Evolutionary conservation across 2,329 filamentous ascomycete species (phyloP).

Genomic region (Pseudocercospora fijiensis): DNA sequence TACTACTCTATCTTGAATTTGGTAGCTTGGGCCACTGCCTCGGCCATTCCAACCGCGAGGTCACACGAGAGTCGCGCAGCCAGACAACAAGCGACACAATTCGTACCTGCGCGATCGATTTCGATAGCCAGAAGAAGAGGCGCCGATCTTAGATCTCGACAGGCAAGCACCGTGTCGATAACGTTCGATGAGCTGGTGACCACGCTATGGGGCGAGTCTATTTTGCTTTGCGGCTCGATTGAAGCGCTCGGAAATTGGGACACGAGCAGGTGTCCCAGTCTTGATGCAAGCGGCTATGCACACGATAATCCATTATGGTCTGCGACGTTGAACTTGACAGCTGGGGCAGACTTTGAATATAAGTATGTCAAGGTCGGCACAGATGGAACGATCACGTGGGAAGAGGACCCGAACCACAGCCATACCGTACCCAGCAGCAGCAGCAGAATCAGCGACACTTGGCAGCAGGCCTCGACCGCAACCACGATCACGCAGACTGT

Average conservation of each 20-base stretch:
- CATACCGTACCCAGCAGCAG: slow-evolving; percentile 45
- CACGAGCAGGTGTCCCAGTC: slow-evolving; percentile 51
- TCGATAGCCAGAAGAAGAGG: slow-evolving; percentile 7
- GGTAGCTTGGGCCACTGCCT: slow-evolving; percentile 19
- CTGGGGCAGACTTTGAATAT: slow-evolving; percentile 53
- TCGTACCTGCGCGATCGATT: slow-evolving; percentile 12
- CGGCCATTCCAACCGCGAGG: slow-evolving; percentile 17
- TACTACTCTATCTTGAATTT: slow-evolving; percentile 19
- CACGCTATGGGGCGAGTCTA: slow-evolving; percentile 61
- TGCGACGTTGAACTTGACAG: slow-evolving; percentile 54
- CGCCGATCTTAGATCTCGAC: slow-evolving; percentile 5
- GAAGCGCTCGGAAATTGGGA: slow-evolving; percentile 63
- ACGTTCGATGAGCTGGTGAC: slow-evolving; percentile 61
- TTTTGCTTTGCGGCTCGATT: slow-evolving; percentile 64
- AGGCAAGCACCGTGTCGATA: slow-evolving; percentile 51
- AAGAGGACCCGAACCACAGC: slow-evolving; percentile 55
- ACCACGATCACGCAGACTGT: slow-evolving; percentile 10
- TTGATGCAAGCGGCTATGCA: slow-evolving; percentile 62
- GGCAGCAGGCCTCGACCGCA: slow-evolving; percentile 33
- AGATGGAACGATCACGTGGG: slow-evolving; percentile 61
- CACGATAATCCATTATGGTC: slow-evolving; percentile 61
- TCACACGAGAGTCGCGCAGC: slow-evolving; percentile 10
- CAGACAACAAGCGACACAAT: slow-evolving; percentile 10
- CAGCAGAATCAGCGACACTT: slow-evolving; percentile 41
- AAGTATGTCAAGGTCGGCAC: slow-evolving; percentile 65